Evolutionary conservation across 768 basidiomycete genomes (phyloP).

Genomic region (Lactifluus pinguis): DNA sequence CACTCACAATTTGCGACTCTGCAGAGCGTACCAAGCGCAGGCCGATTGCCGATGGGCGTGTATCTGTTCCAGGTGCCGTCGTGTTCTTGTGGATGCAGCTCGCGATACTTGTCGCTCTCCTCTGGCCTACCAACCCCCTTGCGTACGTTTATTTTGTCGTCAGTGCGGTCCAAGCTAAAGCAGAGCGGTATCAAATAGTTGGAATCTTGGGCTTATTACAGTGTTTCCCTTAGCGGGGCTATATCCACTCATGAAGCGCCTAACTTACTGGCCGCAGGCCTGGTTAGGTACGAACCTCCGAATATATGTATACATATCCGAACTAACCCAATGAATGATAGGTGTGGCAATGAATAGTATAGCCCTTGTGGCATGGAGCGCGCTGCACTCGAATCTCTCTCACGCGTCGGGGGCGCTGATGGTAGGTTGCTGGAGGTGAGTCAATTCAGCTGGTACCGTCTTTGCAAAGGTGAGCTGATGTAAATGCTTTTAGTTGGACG

Average conservation of each 20-base stretch:
- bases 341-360: slow-evolving; percentile 20
- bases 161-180: neutral
- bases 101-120: slow-evolving; percentile 2
- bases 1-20: neutral
- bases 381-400: neutral
- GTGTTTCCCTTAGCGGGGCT: slow-evolving; percentile 21
- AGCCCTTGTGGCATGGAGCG: slow-evolving; percentile 16
- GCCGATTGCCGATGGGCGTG: slow-evolving; percentile 17
- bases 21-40: slow-evolving; percentile 20
- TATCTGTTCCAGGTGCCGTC: slow-evolving; percentile 17
- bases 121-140: slow-evolving; percentile 14
- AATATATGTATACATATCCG: neutral
- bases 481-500: neutral
- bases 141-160: slow-evolving; percentile 6
- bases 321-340: slow-evolving; percentile 4
- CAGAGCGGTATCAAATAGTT: slow-evolving; percentile 3
- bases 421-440: neutral
- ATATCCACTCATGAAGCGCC: slow-evolving; percentile 26
- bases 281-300: slow-evolving; percentile 21
- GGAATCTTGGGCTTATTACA: slow-evolving; percentile 18
- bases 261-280: slow-evolving; percentile 26
- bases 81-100: slow-evolving; percentile 14
- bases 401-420: neutral
- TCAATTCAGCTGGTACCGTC: neutral
- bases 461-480: neutral